Conservation (phyloP, 208 protist genomes). For the Acanthamoeba lugdunensis region DNA sequence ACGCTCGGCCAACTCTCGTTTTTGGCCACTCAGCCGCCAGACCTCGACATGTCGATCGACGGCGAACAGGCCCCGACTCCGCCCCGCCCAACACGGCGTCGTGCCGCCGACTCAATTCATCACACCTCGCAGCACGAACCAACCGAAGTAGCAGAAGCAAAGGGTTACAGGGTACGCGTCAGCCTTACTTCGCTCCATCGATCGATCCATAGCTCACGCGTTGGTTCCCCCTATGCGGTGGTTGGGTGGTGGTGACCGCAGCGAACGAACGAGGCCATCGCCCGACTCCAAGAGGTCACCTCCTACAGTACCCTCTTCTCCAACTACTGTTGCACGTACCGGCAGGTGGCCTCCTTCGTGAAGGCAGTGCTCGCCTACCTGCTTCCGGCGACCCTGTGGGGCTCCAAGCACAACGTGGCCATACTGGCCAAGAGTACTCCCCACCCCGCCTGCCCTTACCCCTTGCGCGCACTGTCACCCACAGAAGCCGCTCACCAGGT, state of each 20-base stretch:
- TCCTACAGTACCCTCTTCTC: slow-evolving; percentile 57
- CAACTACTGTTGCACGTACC: background rate
- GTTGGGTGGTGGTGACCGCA: background rate
- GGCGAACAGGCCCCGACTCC: background rate
- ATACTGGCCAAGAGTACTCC: slow-evolving; percentile 34
- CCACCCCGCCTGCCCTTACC: background rate
- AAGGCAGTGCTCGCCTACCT: slow-evolving; percentile 60
- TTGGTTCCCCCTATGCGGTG: background rate
- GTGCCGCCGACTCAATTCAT: no score
- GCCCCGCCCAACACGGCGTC: no score
- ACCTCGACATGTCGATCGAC: background rate
- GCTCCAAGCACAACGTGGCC: slow-evolving; percentile 33
- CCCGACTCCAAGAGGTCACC: background rate
- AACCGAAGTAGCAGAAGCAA: background rate
- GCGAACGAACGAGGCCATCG: slow-evolving; percentile 21
- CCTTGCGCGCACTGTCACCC: background rate
- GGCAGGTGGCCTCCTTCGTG: slow-evolving; percentile 70
- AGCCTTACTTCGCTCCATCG: background rate
- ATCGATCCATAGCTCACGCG: background rate
- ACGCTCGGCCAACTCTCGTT: background rate
- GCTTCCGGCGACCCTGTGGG: slow-evolving; percentile 42
- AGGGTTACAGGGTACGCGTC: background rate
- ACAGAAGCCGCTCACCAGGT: background rate
- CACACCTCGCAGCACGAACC: no score
- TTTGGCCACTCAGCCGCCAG: background rate